Base-by-base conservation (phyloP, 2,329 filamentous ascomycete genomes). In the Colletotrichum orbiculare region DNA sequence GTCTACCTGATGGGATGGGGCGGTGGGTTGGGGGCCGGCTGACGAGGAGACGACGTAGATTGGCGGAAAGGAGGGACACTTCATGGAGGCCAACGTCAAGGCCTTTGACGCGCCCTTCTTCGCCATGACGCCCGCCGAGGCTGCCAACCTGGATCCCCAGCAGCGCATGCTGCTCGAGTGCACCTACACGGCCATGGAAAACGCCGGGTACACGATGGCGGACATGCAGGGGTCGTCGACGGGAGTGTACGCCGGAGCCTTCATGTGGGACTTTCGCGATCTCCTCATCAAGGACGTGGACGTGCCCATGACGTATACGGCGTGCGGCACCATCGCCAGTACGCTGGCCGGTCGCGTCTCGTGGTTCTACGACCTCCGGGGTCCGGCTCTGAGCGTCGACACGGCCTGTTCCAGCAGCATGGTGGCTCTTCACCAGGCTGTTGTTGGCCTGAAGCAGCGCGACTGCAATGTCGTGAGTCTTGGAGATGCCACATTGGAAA, bases 331-430 rank as follows among this genome's bases (percentile, higher is more conserved):
- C 42, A 8, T 8, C 70, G 71, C 8, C 45, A 52, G 49, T 34
- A 65, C 82, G 41, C 49, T 81, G 5, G 73, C 79, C 0, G 83
- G 83, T 67, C 75, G 82, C 17, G 67, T 84, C 6, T 82, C 79
- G 2, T 82, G 83, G 68, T 80, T 79, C 54, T 82, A 80, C 67
- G 76, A 85, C 69, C 77, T 83, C 53, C 68, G 69, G 5, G 83
- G 83, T 0, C 79, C 83, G 0, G 81, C 79, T 45, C 73, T 83
- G 69, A 82, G 82, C 1, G 73, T 86, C 6, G 82, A 85, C 62
- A 85, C 84, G 0, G 84, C 80, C 1, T 86, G 84, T 66, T 84
- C 82, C 0, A 78, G 78, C 12, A 80, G 78, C 53, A 71, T 85
- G 0, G 76, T 82, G 2, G 81, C 81, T 0, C 70, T 85, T 0